A percentile compares a stretch with the other conserved stretches of the same genome.
phyloP scores from a whole-genome alignment of 1,284 basidiomycete species.

The Xerocomus minutiporus region DNA sequence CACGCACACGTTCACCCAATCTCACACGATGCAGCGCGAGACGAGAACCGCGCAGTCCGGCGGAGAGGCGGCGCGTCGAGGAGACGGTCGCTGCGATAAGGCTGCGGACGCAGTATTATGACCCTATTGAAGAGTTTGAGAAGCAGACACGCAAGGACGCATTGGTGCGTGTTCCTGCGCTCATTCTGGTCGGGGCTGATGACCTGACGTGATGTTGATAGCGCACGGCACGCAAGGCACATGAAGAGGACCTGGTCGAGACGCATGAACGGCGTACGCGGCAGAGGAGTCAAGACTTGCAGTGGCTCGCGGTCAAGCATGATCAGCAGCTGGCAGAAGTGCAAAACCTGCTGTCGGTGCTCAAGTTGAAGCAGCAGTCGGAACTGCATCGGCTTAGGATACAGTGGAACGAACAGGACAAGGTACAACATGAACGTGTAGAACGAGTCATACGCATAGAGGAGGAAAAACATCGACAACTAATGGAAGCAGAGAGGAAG shows the following conservation, averaged over 20 bases:
- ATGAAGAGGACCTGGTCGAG: constrained; percentile 38
- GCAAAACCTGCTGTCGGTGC: constrained; percentile 37
- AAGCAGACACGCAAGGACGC: constrained; percentile 62
- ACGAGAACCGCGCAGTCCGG: constrained; percentile 28
- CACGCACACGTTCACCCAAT: neutral
- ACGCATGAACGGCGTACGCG: constrained; percentile 39
- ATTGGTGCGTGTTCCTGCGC: constrained; percentile 46
- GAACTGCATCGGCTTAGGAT: constrained; percentile 45
- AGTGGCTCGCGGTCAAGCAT: constrained; percentile 38
- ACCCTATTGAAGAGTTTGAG: constrained; percentile 79
- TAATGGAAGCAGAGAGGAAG: constrained; percentile 49
- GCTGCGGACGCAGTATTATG: constrained; percentile 58
- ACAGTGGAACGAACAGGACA: constrained; percentile 51
- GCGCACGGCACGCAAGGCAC: constrained; percentile 57
- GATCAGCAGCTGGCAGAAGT: constrained; percentile 50
- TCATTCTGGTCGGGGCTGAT: neutral
- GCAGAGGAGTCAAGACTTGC: constrained; percentile 35
- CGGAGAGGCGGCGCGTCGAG: constrained; percentile 52
- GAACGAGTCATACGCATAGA: constrained; percentile 62
- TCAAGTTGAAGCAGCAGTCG: constrained; percentile 43
- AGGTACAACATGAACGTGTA: constrained; percentile 51
- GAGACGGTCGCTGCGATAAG: constrained; percentile 69
- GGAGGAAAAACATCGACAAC: constrained; percentile 54
- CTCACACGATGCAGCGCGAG: constrained; percentile 12
- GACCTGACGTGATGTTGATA: constrained; percentile 24